Conservation (phyloP, 108 stramenopile genomes). For the Cyclotella kingstonii region DNA sequence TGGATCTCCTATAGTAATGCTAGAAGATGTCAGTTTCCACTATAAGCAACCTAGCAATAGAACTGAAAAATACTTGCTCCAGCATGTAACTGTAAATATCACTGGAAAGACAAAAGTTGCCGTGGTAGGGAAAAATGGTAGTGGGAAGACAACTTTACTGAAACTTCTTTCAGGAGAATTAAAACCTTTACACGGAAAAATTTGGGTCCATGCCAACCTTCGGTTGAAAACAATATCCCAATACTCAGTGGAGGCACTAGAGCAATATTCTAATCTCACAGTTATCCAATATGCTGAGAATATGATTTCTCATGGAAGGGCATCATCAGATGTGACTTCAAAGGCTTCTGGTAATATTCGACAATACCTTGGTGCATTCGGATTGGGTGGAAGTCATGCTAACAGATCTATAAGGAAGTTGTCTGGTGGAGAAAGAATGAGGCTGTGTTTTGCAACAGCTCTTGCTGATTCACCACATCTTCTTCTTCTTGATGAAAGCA, state of each 20-base stretch:
- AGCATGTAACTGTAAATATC: slow-evolving; percentile 50
- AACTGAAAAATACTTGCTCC: slow-evolving; percentile 11
- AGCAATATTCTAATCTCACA: slow-evolving; percentile 68
- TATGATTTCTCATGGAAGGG: slow-evolving; percentile 36
- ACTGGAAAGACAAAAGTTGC: slow-evolving; percentile 74
- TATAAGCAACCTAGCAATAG: slow-evolving; percentile 18
- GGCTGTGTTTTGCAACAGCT: slow-evolving; percentile 84
- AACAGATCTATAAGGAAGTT: slow-evolving; percentile 65
- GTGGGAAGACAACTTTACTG: slow-evolving; percentile 84
- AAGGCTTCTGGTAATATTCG: slow-evolving; percentile 61
- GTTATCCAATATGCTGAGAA: slow-evolving; percentile 66
- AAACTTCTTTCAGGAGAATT: slow-evolving; percentile 76
- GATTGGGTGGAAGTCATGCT: slow-evolving; percentile 82
- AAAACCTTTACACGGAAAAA: slow-evolving; percentile 46
- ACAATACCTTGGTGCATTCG: slow-evolving; percentile 88
- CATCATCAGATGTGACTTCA: slow-evolving; percentile 23
- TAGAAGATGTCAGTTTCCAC: slow-evolving; percentile 60
- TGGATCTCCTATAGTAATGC: slow-evolving; percentile 27
- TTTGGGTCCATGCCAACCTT: slow-evolving; percentile 64
- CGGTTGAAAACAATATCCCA: slow-evolving; percentile 82
- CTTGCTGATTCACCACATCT: slow-evolving; percentile 73
- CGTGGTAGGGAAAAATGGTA: slow-evolving; percentile 86
- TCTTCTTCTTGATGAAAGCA: slow-evolving; percentile 73
- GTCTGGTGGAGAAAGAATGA: slow-evolving; percentile 88
- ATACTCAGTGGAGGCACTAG: slow-evolving; percentile 85